Percentiles rank a stretch among this genome's conserved stretches.
phyloP scores from a whole-genome alignment of 2,329 filamentous ascomycete genomes.

The Ophiostoma australiae region DNA sequence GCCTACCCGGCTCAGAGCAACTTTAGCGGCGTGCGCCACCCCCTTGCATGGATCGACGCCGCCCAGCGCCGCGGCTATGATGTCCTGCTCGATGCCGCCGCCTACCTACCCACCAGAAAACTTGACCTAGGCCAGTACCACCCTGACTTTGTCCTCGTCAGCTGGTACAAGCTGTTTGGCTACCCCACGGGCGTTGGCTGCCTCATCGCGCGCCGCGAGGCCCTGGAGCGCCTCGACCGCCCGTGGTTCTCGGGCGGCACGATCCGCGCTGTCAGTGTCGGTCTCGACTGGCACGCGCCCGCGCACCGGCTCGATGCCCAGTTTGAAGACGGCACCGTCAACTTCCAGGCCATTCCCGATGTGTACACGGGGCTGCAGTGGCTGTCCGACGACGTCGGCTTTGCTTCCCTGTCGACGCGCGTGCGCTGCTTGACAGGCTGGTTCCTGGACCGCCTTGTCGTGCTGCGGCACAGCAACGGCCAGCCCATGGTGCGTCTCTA shows the following conservation, averaged over 20 bases:
- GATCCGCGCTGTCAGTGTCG: conserved; percentile 35
- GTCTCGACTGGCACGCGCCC: conserved; percentile 33
- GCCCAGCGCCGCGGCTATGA: conserved; percentile 39
- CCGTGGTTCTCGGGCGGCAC: conserved; percentile 42
- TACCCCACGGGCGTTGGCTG: conserved; percentile 42
- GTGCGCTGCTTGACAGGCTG: conserved; percentile 38
- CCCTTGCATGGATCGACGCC: conserved; percentile 36
- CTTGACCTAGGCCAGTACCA: conserved; percentile 36
- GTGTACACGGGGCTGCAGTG: conserved; percentile 38
- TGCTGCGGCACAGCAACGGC: conserved; percentile 35
- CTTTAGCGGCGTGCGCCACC: conserved; percentile 42
- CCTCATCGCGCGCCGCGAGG: conserved; percentile 35
- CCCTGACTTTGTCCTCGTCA: conserved; percentile 39
- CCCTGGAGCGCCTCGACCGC: conserved; percentile 33
- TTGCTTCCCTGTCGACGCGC: conserved; percentile 32
- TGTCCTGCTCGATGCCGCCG: conserved; percentile 40
- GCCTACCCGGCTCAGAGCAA: conserved; percentile 46
- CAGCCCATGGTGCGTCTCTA: conserved; percentile 36
- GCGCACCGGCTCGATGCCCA: conserved; percentile 32
- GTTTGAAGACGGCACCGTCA: conserved; percentile 41
- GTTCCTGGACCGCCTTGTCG: conserved; percentile 34
- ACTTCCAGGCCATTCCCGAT: conserved; percentile 40
- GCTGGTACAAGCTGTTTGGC: conserved; percentile 43
- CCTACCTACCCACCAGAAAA: conserved; percentile 37
- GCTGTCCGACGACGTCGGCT: conserved; percentile 33